A percentile compares a stretch with the other conserved stretches of the same genome.
Evolutionary conservation across 495 filamentous ascomycete species (phyloP).

Genomic region (Niebla homalea): DNA sequence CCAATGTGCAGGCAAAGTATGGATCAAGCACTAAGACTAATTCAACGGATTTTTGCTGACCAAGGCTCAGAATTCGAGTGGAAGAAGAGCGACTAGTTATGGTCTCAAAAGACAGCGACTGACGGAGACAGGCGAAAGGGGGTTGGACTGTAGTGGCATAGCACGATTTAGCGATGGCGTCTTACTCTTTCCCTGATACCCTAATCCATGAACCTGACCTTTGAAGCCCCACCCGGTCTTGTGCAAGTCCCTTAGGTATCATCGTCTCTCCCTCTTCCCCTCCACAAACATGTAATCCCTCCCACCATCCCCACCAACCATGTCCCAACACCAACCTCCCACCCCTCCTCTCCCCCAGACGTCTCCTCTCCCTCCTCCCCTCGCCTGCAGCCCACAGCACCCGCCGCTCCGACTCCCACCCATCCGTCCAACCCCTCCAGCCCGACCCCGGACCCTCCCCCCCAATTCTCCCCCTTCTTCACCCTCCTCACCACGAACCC

Average conservation of each 20-base stretch:
- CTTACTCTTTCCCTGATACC: not conserved
- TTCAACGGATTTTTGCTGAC: not conserved
- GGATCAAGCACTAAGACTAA: slow-evolving; percentile 14
- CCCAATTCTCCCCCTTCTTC: slow-evolving; percentile 38
- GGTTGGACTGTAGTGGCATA: not conserved
- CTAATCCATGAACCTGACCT: too few species aligned
- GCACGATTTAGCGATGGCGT: slow-evolving; percentile 6
- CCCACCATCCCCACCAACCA: too few species aligned
- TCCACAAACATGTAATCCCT: slow-evolving; percentile 4
- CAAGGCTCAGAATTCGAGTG: slow-evolving; percentile 38
- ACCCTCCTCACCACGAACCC: slow-evolving; percentile 32
- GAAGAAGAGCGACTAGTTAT: slow-evolving; percentile 34
- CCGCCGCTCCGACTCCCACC: slow-evolving; percentile 10
- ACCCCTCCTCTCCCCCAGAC: slow-evolving; percentile 9
- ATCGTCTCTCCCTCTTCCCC: not conserved
- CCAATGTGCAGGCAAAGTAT: slow-evolving; percentile 96
- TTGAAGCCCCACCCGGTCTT: not conserved
- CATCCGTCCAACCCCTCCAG: slow-evolving; percentile 12
- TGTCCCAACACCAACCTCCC: not conserved
- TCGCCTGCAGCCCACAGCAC: slow-evolving; percentile 18
- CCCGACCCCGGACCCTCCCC: slow-evolving; percentile 9
- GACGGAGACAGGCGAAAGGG: not conserved
- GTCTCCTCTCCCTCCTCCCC: slow-evolving; percentile 13
- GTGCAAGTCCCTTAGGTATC: too few species aligned
- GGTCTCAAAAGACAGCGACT: not conserved